A percentile compares a stretch with the other conserved stretches of the same genome.
Conservation (phyloP, 176 grass and related monocot genomes). For the Carex kokanica region DNA sequence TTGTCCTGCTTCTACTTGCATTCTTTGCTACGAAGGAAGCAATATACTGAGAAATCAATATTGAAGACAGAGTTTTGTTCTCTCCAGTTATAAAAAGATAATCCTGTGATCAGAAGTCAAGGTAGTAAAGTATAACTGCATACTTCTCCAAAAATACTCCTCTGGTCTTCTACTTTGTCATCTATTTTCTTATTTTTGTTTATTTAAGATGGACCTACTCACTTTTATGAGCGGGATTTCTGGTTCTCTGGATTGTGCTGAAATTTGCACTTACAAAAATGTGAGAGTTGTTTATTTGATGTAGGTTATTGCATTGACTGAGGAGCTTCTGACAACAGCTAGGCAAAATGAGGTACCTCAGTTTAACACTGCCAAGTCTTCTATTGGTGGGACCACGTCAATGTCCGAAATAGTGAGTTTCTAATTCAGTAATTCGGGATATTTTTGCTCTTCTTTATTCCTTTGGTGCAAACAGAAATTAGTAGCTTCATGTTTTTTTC, state of each 20-base stretch:
- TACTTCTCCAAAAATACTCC: not conserved
- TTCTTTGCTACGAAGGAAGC: not conserved
- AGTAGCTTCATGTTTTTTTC: not conserved
- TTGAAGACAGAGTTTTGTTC: not conserved
- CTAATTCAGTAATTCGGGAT: not conserved
- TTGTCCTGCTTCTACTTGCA: not conserved
- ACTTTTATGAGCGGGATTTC: not conserved
- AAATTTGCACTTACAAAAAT: not conserved
- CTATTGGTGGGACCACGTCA: slow-evolving; percentile 11
- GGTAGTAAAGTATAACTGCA: not conserved
- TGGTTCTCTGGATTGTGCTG: not conserved
- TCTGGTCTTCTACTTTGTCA: not conserved
- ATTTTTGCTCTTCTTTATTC: not conserved
- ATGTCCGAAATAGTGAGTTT: slow-evolving; percentile 11
- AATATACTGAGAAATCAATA: not conserved
- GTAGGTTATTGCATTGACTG: slow-evolving; percentile 24
- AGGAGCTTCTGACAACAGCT: slow-evolving; percentile 16
- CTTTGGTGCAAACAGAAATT: not conserved
- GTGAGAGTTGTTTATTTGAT: slow-evolving; percentile 2
- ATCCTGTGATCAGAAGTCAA: not conserved
- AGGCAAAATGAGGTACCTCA: slow-evolving; percentile 22
- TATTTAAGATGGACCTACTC: not conserved
- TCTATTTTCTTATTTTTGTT: not conserved
- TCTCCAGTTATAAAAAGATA: not conserved
- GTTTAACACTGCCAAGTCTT: not conserved